Percentiles rank a stretch among this genome's conserved stretches.
Evolutionary conservation across 352 stramenopile genomes (phyloP).

Genomic region (Pythium monospermum): DNA sequence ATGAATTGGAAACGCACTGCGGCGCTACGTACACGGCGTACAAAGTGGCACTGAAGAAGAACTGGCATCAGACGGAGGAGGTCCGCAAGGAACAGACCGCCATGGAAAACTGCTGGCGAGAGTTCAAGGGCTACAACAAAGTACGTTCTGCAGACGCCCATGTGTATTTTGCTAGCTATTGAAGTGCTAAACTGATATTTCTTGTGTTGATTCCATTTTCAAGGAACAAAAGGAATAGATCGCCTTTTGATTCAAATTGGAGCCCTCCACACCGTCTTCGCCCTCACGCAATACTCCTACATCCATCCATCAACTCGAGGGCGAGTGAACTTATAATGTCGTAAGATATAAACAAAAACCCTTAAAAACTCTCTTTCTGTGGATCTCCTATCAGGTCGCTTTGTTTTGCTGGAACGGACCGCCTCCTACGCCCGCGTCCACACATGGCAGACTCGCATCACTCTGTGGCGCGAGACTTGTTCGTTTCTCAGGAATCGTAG

Average conservation of each 20-base stretch:
- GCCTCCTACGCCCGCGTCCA: constrained; percentile 68
- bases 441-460: constrained; percentile 46
- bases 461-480: constrained; percentile 29
- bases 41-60: constrained; percentile 87
- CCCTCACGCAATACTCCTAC: background rate
- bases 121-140: constrained; percentile 63
- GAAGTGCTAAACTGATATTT: constrained; percentile 18
- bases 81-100: constrained; percentile 83
- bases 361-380: background rate
- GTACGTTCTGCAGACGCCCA: constrained; percentile 6
- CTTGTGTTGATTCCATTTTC: background rate
- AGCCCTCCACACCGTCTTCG: constrained; percentile 3
- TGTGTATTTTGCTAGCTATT: too few species aligned
- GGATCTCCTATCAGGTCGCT: background rate
- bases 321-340: constrained; percentile 26
- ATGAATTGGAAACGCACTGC: constrained; percentile 75
- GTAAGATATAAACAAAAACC: constrained; percentile 10
- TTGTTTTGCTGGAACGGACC: constrained; percentile 48
- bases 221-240: constrained; percentile 26
- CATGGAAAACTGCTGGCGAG: constrained; percentile 80
- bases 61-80: constrained; percentile 84
- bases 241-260: constrained; percentile 17
- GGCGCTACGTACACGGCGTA: constrained; percentile 84
- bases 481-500: constrained; percentile 9
- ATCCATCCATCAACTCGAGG: background rate